Evolutionary conservation across 768 basidiomycete genomes (phyloP), one percentile per base, ranked within the genome.

Genomic region (Boletellus ananas): DNA sequence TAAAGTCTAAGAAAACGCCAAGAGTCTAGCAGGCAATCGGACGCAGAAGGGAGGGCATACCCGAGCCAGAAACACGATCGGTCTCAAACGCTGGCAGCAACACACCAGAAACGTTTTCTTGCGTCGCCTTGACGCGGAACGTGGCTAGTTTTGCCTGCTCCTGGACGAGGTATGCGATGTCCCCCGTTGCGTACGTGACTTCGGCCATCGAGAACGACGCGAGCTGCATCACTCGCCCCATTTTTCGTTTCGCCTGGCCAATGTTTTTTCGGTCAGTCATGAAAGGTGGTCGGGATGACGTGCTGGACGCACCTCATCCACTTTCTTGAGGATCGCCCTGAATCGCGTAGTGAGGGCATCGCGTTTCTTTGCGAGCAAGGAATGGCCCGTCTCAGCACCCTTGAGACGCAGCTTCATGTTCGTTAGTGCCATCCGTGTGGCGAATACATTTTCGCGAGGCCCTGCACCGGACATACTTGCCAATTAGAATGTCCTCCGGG

Each of bases 131-230:
- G 36, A 99, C 94, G 59, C 83, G 84, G 77, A 98, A 98, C 0
- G 89, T 81, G 0, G 95, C 96, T 29, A 83, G 76, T 63, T 90
- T 89, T 25, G 92, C 94, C 57, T 92, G 89, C 68, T 98, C 95
- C 68, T 98, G 96, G 6, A 99, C 93, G 55, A 96, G 89, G 71
- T 98, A 99, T 40, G 91, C 83, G 63, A 99, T 98, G 65, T 98
- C 96, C 57, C 91, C 91, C 9, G 96, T 95, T 31, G 94, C 84
- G 72, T 98, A 99, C 17, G 94, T 95, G 57, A 99, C 96, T 70
- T 98, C 95, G 0, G 96, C 96, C 74, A 98, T 87, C 37, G 94
- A 96, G 78, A 99, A 96, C 36, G 96, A 98, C 21, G 96, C 96
- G 44, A 98, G 79, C 69, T 99, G 96, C 85, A 99, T 96, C 21